Evolutionary conservation across 106 monocot genomes (phyloP).

Genomic region (Dendrobium officinale): DNA sequence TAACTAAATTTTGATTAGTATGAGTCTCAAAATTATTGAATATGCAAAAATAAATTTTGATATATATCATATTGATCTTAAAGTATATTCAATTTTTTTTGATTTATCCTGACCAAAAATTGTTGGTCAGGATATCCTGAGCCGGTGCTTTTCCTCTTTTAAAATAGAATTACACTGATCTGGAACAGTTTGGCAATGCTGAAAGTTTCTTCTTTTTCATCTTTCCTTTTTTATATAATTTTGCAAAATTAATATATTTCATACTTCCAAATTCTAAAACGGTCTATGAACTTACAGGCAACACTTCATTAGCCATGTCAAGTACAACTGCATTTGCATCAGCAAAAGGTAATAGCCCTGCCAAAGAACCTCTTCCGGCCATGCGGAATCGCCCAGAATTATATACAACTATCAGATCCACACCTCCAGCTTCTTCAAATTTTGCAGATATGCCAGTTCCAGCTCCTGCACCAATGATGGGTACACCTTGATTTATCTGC

Average conservation of each 20-base stretch:
- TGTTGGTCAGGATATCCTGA: no score
- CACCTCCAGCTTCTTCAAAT: constrained; percentile 95
- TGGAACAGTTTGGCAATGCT: background rate
- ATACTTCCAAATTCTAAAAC: background rate
- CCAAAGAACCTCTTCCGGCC: constrained; percentile 97
- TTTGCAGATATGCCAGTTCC: constrained; percentile 97
- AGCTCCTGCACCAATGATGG: constrained; percentile 90
- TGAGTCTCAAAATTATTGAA: no score
- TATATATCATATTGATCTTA: no score
- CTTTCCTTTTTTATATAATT: background rate
- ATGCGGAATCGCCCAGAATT: constrained; percentile 94
- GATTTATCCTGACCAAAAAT: no score
- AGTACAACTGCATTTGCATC: constrained; percentile 97
- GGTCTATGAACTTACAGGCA: constrained; percentile 48
- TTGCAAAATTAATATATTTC: no score
- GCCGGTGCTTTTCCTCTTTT: no score
- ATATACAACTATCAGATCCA: constrained; percentile 85
- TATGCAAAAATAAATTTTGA: no score
- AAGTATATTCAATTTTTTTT: no score
- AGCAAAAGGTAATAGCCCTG: constrained; percentile 87
- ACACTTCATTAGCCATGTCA: constrained; percentile 97
- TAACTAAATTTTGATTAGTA: background rate
- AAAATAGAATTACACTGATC: no score
- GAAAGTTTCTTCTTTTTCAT: background rate
- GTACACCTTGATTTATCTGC: constrained; percentile 59